These are phyloP conservation scores for Trichoderma oligosporum DNA, from an alignment of 2,329 filamentous ascomycete genomes.

Conservation along the genomic window DNA sequence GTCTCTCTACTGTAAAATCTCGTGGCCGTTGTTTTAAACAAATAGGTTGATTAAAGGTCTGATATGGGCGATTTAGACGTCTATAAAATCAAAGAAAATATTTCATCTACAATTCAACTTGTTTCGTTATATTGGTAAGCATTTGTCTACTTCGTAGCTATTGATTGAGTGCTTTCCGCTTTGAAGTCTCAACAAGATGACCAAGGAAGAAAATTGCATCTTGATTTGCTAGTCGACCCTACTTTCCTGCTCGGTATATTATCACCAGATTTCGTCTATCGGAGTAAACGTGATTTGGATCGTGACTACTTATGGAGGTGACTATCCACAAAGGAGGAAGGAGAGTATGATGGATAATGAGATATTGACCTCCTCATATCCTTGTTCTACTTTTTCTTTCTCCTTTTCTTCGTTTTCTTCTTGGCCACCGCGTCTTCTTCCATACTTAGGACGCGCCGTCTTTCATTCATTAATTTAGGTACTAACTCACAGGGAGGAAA, in stretches of 20 bases:
- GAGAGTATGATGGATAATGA: neutral
- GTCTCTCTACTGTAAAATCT: conserved; percentile 11
- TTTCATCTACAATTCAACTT: neutral
- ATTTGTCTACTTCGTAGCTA: no score
- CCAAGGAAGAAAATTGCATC: neutral
- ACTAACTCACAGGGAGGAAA: neutral
- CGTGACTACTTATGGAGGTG: no score
- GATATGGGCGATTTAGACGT: conserved; percentile 18
- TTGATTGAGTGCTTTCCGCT: neutral
- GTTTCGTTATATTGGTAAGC: no score
- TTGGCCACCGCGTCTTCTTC: neutral
- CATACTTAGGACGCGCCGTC: neutral
- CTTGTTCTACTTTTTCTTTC: neutral
- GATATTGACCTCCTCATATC: neutral
- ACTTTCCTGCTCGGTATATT: neutral
- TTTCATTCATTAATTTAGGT: conserved; percentile 13
- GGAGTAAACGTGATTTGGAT: neutral
- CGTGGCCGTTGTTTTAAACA: conserved; percentile 3
- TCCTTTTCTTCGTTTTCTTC: neutral
- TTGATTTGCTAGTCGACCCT: neutral
- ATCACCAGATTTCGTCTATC: no score
- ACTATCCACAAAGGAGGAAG: neutral
- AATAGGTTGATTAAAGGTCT: conserved; percentile 3
- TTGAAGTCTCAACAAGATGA: no score
- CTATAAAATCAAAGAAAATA: conserved; percentile 18